These are phyloP conservation scores for Ormosia semicastrata DNA, from an alignment of 306 rosid species.

Conservation along the genomic window DNA sequence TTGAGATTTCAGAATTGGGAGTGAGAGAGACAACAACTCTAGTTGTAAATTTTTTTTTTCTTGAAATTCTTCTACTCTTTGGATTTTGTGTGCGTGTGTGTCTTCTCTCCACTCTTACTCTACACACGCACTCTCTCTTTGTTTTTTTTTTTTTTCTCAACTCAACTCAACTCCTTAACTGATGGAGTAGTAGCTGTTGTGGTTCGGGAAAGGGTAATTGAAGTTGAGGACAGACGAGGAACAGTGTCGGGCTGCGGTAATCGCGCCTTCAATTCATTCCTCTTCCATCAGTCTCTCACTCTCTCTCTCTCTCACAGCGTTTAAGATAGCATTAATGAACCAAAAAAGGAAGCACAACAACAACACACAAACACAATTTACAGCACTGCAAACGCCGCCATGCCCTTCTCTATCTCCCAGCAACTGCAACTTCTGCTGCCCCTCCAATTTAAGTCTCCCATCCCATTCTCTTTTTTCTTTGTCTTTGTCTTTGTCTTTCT, in stretches of 20 bases:
- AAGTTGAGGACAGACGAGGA: conserved; percentile 26
- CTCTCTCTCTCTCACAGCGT: background rate
- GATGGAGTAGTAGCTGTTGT: background rate
- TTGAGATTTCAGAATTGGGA: background rate
- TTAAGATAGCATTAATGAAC: conserved; percentile 38
- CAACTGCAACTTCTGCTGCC: conserved; percentile 29
- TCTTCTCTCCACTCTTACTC: background rate
- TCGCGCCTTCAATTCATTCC: conserved; percentile 40
- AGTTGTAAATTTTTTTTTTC: background rate
- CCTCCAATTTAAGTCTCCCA: conserved; percentile 50
- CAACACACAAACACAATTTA: conserved; percentile 39
- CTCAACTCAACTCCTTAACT: background rate
- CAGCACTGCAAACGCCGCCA: conserved; percentile 89
- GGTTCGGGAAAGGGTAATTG: conserved; percentile 34
- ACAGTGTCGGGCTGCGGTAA: conserved; percentile 44
- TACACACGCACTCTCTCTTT: background rate
- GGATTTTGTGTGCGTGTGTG: background rate
- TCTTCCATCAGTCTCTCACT: background rate
- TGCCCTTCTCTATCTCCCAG: conserved; percentile 51
- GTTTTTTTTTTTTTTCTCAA: background rate
- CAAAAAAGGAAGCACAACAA: background rate
- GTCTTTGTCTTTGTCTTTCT: too few relatives aligned
- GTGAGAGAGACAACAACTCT: background rate
- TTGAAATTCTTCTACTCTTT: background rate
- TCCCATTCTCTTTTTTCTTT: background rate